Percentiles rank a stretch among this genome's conserved stretches.
phyloP scores from a whole-genome alignment of 1,284 basidiomycete genomes.

The Microbotryum saponariae region DNA sequence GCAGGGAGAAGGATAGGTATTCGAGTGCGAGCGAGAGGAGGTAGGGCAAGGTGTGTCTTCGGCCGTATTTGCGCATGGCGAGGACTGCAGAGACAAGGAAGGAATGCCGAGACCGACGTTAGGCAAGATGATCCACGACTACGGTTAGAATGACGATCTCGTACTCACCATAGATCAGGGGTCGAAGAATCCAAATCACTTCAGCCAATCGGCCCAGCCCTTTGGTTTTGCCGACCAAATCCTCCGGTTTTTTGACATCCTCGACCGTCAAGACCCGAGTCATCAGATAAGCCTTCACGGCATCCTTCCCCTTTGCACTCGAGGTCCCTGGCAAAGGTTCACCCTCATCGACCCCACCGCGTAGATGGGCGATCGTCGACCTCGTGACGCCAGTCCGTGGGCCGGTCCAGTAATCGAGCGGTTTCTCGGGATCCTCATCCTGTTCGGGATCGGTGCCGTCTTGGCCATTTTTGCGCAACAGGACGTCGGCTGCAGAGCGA shows the following conservation, averaged over 20 bases:
- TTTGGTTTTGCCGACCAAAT: constrained; percentile 33
- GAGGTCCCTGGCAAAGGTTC: background rate
- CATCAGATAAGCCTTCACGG: constrained; percentile 35
- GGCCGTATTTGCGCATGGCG: constrained; percentile 36
- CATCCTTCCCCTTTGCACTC: constrained; percentile 14
- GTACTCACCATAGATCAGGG: constrained; percentile 38
- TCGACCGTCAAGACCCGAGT: constrained; percentile 35
- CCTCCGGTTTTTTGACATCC: constrained; percentile 35
- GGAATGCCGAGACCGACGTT: background rate
- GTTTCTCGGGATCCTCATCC: constrained; percentile 3
- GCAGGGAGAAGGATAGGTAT: constrained; percentile 36
- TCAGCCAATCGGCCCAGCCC: constrained; percentile 35
- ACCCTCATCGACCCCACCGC: constrained; percentile 7
- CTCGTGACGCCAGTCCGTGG: constrained; percentile 26
- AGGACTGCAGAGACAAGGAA: constrained; percentile 24
- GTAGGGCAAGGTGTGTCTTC: constrained; percentile 36
- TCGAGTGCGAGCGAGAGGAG: constrained; percentile 38
- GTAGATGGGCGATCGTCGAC: constrained; percentile 29
- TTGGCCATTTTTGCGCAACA: constrained; percentile 7
- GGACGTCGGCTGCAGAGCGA: constrained; percentile 19
- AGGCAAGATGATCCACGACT: background rate
- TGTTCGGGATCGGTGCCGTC: constrained; percentile 2
- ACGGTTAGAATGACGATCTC: background rate
- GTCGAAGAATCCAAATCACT: constrained; percentile 39
- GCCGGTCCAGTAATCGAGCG: constrained; percentile 33